Conservation (phyloP, 768 basidiomycete species). For the Auriscalpium microsporum region DNA sequence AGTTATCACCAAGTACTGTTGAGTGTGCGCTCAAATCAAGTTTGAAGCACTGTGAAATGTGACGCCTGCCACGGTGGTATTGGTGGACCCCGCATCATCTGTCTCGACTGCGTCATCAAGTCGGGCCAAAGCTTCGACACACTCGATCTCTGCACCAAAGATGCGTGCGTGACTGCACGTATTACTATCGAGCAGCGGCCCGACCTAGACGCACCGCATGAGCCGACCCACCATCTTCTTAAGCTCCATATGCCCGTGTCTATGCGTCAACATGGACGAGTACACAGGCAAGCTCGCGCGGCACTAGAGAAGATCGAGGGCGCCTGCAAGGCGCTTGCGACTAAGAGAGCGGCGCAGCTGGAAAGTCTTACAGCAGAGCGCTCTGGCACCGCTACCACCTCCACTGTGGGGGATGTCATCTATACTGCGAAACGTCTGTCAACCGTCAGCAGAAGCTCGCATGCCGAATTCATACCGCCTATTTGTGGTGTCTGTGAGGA, state of each 20-base stretch:
- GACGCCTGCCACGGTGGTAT: neutral
- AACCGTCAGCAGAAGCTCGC: neutral
- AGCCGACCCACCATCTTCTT: neutral
- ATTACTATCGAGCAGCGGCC: neutral
- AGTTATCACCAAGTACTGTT: neutral
- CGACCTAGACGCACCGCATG: neutral
- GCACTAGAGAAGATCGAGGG: neutral
- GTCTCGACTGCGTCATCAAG: neutral
- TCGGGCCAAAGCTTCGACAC: neutral
- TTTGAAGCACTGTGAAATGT: neutral
- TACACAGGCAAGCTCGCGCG: neutral
- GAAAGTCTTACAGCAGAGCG: neutral
- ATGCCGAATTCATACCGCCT: neutral
- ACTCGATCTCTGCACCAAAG: neutral
- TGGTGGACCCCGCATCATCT: neutral
- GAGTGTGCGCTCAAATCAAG: neutral
- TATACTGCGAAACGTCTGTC: neutral
- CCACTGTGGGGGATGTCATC: neutral
- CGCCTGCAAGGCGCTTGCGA: neutral
- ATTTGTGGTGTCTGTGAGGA: slow-evolving; percentile 17
- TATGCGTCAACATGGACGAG: neutral
- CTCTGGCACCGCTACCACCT: no score
- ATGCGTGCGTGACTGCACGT: neutral
- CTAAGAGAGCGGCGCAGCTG: neutral
- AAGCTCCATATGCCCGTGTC: neutral